Evolutionary conservation across 148 eudicot species (phyloP).

Genomic region (Rhododendron mucronatum): DNA sequence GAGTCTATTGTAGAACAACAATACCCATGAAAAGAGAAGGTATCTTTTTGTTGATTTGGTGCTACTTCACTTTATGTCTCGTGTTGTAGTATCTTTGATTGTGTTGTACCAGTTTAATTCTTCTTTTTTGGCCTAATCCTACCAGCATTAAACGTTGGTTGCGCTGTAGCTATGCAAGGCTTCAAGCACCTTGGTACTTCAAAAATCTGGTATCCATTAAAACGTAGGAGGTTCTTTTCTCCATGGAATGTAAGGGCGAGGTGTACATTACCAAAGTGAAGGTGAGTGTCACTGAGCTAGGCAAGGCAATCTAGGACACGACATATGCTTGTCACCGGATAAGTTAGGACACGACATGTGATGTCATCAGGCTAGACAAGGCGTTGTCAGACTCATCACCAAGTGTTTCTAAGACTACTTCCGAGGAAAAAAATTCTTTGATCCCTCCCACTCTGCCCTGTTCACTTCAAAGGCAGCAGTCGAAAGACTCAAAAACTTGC

Average conservation of each 20-base stretch:
- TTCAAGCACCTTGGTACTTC: neutral
- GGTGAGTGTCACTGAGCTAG: neutral
- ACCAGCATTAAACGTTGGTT: neutral
- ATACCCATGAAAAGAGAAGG: neutral
- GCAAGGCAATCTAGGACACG: neutral
- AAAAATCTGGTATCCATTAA: neutral
- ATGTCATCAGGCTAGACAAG: too few species aligned
- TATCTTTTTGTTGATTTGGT: neutral
- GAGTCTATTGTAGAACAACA: neutral
- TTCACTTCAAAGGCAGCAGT: neutral
- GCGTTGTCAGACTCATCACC: neutral
- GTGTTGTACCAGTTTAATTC: neutral
- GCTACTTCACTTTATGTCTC: neutral
- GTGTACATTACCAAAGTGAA: neutral
- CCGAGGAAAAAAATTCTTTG: neutral
- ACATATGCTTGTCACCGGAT: neutral
- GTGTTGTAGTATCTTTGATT: neutral
- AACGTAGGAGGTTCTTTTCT: neutral
- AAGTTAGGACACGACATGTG: neutral
- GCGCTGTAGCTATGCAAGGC: neutral
- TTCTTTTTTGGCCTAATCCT: neutral
- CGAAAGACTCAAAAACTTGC: neutral
- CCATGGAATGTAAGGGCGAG: neutral
- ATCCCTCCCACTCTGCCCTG: neutral
- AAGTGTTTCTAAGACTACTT: neutral